Evolutionary conservation across 371 early-diverging fungal species (phyloP), one percentile per base, ranked within the genome.

Genomic region (Mucor sp.): DNA sequence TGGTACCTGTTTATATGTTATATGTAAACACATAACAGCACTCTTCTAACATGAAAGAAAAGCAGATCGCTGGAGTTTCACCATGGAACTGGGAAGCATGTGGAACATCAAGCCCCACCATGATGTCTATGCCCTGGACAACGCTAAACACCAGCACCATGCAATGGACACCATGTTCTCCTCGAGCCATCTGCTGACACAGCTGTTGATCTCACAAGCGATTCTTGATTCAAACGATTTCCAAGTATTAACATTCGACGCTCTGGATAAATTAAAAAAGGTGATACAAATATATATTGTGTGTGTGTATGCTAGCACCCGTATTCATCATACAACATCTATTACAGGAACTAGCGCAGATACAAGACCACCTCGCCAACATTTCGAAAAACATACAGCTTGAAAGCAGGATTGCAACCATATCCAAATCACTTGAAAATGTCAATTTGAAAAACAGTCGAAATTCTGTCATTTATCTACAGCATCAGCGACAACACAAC

Each of bases 121-220:
- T 25, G 44, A 61, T 14, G 39, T 37, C 28, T 57, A 69, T 23
- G 63, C 3, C 12, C 4, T 53, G 21, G 53, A 53, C 27, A 53
- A 3, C 53, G 6, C 21, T 15, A 71, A 33, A 33, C 37, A 50
- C 21, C 47, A 81, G 74, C 25, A 75, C 4, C 62, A 48, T 81
- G n/a, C 66, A 0, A 47, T 47, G 3, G 48, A 65, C 5, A 50
- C 25, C 41, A 53, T 60, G 47, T 62, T 67, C 35, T 59, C 62
- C 33, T 59, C 60, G n/a, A 62, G 58, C 28, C 56, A 82, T 21
- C 65, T 89, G 61, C 67, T 85, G 14, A 75, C 80, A 19, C 87
- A 89, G 70, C 65, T 88, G 28, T 43, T 87, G 35, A 75, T 88
- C 21, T 88, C 88, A 9, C 88, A 88, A 63, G 88, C 90, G 1